Conservation (phyloP, 805 yeast genomes). For the Brettanomyces nanus region DNA sequence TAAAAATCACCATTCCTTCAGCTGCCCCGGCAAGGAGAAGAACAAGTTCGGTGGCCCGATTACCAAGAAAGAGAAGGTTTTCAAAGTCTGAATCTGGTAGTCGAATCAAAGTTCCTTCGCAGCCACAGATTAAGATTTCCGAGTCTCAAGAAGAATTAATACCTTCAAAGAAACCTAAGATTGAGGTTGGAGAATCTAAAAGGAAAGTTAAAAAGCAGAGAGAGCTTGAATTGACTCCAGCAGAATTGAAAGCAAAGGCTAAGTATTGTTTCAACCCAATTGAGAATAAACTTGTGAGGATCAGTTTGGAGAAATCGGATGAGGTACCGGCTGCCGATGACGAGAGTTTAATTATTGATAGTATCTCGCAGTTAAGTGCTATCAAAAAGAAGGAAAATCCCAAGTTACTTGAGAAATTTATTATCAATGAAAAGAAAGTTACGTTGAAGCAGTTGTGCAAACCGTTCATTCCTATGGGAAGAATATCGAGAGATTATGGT, state of each 20-base stretch:
- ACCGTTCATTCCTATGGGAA: constrained; percentile 60
- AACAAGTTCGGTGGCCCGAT: constrained; percentile 1
- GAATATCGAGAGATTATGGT: constrained; percentile 47
- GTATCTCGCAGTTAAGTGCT: constrained; percentile 19
- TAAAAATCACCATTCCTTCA: constrained; percentile 3
- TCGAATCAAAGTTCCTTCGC: constrained; percentile 5
- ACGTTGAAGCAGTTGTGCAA: constrained; percentile 67
- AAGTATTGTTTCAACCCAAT: constrained; percentile 13
- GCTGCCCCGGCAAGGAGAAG: constrained; percentile 1
- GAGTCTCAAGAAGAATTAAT: neutral
- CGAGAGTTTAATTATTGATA: constrained; percentile 9
- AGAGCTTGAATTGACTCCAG: constrained; percentile 3
- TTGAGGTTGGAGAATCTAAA: constrained; percentile 1
- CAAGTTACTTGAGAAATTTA: constrained; percentile 32
- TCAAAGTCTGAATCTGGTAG: constrained; percentile 6
- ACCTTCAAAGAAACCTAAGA: constrained; percentile 2
- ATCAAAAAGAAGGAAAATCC: constrained; percentile 32
- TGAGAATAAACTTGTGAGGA: constrained; percentile 10
- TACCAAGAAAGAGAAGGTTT: constrained; percentile 6
- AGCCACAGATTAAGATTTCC: neutral
- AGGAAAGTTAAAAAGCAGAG: constrained; percentile 2
- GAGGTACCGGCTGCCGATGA: constrained; percentile 6
- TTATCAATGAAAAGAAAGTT: constrained; percentile 45
- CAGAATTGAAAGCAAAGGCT: constrained; percentile 8
- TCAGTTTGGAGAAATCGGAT: constrained; percentile 18